These are phyloP conservation scores for Lyophyllum decastes DNA, from an alignment of 768 basidiomycete genomes.

Conservation along the genomic window DNA sequence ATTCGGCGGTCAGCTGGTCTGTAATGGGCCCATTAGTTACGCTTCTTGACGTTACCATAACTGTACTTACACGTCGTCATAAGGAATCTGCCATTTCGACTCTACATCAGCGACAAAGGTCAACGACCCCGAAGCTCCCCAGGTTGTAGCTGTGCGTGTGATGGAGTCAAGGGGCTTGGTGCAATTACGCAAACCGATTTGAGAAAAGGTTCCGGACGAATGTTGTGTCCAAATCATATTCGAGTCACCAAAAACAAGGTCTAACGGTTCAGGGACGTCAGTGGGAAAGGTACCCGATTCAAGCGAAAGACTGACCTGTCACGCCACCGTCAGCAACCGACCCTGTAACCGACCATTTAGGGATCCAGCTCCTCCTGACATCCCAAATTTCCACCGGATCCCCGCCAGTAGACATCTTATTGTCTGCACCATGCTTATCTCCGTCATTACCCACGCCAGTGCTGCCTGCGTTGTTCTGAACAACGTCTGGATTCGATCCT, in stretches of 20 bases:
- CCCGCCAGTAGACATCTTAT: constrained; percentile 29
- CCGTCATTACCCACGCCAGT: constrained; percentile 5
- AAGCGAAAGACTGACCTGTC: constrained; percentile 50
- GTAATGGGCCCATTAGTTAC: constrained; percentile 6
- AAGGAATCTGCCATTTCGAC: constrained; percentile 65
- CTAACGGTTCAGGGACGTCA: constrained; percentile 35
- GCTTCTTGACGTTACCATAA: neutral
- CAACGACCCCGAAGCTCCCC: constrained; percentile 66
- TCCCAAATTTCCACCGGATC: constrained; percentile 87
- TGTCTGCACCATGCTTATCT: constrained; percentile 6
- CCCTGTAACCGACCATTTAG: constrained; percentile 77
- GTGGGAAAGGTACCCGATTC: neutral
- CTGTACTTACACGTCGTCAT: constrained; percentile 70
- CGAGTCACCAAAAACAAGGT: constrained; percentile 68
- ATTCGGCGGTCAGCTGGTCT: constrained; percentile 40
- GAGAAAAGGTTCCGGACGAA: constrained; percentile 77
- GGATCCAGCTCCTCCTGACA: constrained; percentile 75
- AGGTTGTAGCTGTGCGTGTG: constrained; percentile 61
- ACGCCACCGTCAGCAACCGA: constrained; percentile 70
- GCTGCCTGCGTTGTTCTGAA: constrained; percentile 21
- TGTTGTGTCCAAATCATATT: constrained; percentile 76
- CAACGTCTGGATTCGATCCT: constrained; percentile 20
- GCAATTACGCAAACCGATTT: constrained; percentile 70
- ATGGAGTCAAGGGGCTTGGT: constrained; percentile 71
- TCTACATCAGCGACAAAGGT: constrained; percentile 65